Base-by-base conservation (phyloP, 2,329 filamentous ascomycete species). In the Ceratocystis variospora region DNA sequence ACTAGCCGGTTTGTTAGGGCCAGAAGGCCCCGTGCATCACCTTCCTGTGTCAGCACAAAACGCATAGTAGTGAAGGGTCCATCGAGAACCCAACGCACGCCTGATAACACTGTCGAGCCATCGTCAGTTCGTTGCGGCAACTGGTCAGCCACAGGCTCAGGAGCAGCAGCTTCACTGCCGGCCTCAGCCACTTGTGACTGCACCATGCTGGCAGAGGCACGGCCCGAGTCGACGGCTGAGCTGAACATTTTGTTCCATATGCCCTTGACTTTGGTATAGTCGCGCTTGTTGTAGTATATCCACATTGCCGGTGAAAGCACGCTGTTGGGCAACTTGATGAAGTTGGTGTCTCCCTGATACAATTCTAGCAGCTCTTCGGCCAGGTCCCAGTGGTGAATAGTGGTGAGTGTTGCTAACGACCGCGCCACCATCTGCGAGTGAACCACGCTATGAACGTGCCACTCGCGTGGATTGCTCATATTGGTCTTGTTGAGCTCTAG, bases 261-360 rank as follows among this genome's bases (percentile, higher is more conserved):
- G 59, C 80, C 74, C 69, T 83, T 80, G 22, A 93, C 84, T 63
- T 83, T 79, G 4, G 81, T 77, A 70, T 84, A 81, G 25, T 85
- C 79, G 48, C 78, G 75, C 19, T 85, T 81, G 63, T 79, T 77
- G 55, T 84, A 76, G 71, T 88, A 81, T 0, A 84, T 80, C 25
- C 80, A 77, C 87, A 96, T 92, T 67, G 93, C 75, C 7, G 86
- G 80, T 62, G 80, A 79, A 25, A 89, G 75, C 65, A 92, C 75
- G 17, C 77, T 73, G 2, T 84, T 74, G 0, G 86, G 82, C 17
- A 82, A 75, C 0, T 68, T 67, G 57, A 19, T 53, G 22, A 59
- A 74, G 68, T 8, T 76, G 72, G 15, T 72, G 66, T 57, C 68
- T 68, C 55, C 71, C 59, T 74, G 73, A 70, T 83, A 88, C 62